Conservation (phyloP, 352 stramenopile species). For the Phytophthora tubulina region DNA sequence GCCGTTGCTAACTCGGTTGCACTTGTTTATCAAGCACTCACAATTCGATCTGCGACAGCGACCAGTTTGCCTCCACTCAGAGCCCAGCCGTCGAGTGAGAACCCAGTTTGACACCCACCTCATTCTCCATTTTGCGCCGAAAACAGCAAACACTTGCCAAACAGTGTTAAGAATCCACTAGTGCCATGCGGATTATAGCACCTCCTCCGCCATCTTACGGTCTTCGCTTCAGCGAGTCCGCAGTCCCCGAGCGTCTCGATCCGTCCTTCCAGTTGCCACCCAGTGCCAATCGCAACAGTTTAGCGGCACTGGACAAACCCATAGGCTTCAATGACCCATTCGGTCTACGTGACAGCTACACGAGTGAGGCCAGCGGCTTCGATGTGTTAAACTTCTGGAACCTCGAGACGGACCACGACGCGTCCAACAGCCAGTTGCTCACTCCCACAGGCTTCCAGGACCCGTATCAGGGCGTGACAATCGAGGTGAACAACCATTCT, state of each 20-base stretch:
- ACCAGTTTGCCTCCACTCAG: constrained; percentile 8
- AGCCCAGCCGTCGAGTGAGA: constrained; percentile 13
- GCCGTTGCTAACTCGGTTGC: constrained; percentile 27
- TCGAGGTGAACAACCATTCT: constrained; percentile 81
- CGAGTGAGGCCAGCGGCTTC: constrained; percentile 72
- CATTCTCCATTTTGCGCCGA: constrained; percentile 37
- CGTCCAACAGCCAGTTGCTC: constrained; percentile 46
- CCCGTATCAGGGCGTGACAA: constrained; percentile 71
- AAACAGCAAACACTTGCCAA: neutral
- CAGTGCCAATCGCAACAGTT: constrained; percentile 65
- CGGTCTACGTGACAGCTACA: constrained; percentile 58
- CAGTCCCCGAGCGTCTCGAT: constrained; percentile 58
- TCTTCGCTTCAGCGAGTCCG: constrained; percentile 63
- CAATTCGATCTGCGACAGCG: constrained; percentile 22
- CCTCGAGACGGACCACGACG: constrained; percentile 52
- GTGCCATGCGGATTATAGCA: constrained; percentile 41
- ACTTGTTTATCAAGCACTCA: constrained; percentile 32
- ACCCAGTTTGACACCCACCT: constrained; percentile 15
- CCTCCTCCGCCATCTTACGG: constrained; percentile 24
- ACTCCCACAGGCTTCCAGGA: constrained; percentile 50
- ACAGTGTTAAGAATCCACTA: neutral
- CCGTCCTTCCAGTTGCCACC: constrained; percentile 52
- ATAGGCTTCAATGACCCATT: constrained; percentile 34
- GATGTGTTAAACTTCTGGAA: constrained; percentile 71
- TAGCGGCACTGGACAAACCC: constrained; percentile 60